Conservation (phyloP, 306 rosid genomes). For the Dryas drummondii region DNA sequence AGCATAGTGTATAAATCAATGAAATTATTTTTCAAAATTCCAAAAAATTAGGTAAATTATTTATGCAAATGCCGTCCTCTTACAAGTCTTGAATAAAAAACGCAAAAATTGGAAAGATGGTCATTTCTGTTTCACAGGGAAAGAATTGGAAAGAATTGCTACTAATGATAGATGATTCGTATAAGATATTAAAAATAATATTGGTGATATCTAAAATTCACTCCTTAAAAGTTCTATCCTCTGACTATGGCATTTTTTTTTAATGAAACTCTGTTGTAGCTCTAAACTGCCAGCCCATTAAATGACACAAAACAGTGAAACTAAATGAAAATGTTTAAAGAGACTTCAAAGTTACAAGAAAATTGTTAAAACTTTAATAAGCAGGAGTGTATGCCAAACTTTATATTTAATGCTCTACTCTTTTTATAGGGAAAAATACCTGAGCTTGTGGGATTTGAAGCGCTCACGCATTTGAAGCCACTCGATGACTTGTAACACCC, state of each 20-base stretch:
- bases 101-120: too few relatives aligned
- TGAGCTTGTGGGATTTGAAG: conserved; percentile 70
- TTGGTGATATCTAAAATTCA: not conserved
- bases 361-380: not conserved
- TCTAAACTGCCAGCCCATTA: not conserved
- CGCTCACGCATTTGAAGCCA: conserved; percentile 95
- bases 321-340: not conserved
- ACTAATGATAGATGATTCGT: not conserved
- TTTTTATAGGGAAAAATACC: conserved; percentile 35
- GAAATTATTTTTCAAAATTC: not conserved
- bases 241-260: not conserved
- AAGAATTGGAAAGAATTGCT: not conserved
- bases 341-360: not conserved
- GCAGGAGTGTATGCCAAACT: not conserved
- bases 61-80: too few relatives aligned
- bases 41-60: too few relatives aligned
- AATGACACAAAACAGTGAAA: not conserved
- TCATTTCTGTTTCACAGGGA: too few relatives aligned
- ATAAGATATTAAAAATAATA: not conserved
- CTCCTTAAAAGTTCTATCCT: not conserved
- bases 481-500: conserved; percentile 86
- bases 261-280: not conserved
- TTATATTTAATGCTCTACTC: not conserved
- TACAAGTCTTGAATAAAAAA: too few relatives aligned
- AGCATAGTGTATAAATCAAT: not conserved